Base-by-base conservation (phyloP, 257 asterid genomes). In the Solanum paucissectum region DNA sequence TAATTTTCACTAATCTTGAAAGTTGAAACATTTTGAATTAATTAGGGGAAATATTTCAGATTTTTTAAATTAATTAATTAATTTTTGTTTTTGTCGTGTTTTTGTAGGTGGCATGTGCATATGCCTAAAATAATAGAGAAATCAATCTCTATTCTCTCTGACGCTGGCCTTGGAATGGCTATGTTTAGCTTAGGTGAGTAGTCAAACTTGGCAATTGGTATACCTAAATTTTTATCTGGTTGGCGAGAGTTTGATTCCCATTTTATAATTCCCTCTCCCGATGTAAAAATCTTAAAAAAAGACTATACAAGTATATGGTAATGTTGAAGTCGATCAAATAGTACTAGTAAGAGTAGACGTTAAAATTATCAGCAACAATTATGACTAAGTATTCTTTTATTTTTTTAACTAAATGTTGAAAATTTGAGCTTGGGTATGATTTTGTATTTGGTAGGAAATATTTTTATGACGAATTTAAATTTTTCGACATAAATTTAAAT, bases 81-180 rank as follows among this genome's bases (percentile, higher is more conserved):
- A 25, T 42, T 44, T 12, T 12, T 29, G 10, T 38, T 75, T 52
- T 55, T 71, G 52, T 33, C 60, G 18, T 60, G 75, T 58, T 86
- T 5, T 46, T 52, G 88, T 86, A 89, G 90, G 87, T 89, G 90
- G 90, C 85, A 83, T 33, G 90, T 89, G 71, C 81, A 87, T n/a
- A 89, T 89, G 90, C 90, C 90, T 6, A 89, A 82, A 86, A 89
- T 89, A 6, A 18, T 89, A 33, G 46, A 72, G 69, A 4, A 83
- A 77, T 89, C 90, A 37, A 89, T 89, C 82, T 89, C 90, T 20
- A 89, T 89, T 38, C 90, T 89, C 36, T 89, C 90, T 40, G 90
- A 89, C 38, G 90, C 90, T 86, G 90, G 90, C 38, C 90, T 89
- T 32, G 90, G 90, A 82, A 89, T 89, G 90, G 90, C 90, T 62